Conservation (phyloP, 306 rosid genomes). For the Cicer pinnatifidum region DNA sequence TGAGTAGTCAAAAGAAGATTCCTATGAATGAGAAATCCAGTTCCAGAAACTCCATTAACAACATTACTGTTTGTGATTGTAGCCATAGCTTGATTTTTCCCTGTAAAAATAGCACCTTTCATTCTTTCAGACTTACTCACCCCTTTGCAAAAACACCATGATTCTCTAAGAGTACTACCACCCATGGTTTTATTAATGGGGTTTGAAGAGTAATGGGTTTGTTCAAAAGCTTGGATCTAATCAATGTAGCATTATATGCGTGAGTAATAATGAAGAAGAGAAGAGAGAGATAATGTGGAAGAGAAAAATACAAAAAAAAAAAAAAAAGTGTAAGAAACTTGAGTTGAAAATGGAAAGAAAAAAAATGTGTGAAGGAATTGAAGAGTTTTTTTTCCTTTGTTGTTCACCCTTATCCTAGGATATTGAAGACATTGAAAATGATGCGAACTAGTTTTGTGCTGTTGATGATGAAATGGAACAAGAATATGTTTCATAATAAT, state of each 20-base stretch:
- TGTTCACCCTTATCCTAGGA: not conserved
- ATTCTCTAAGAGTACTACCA: slow-evolving; percentile 70
- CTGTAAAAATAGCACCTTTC: slow-evolving; percentile 76
- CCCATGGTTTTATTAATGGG: slow-evolving; percentile 55
- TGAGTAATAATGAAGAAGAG: slow-evolving; percentile 16
- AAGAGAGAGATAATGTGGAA: not conserved
- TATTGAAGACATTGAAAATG: not conserved
- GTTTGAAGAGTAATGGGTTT: slow-evolving; percentile 35
- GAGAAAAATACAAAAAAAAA: not conserved
- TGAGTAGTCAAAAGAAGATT: slow-evolving; percentile 89
- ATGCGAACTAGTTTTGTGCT: no score
- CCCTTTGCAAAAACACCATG: slow-evolving; percentile 98
- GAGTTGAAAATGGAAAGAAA: not conserved
- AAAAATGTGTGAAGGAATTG: not conserved
- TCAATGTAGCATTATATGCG: slow-evolving; percentile 40
- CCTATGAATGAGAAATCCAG: slow-evolving; percentile 86
- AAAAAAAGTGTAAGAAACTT: not conserved
- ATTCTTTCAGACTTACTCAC: slow-evolving; percentile 83
- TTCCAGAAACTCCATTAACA: slow-evolving; percentile 46
- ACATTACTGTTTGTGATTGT: slow-evolving; percentile 50
- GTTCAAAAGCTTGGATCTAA: slow-evolving; percentile 45
- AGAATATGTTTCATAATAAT: no score
- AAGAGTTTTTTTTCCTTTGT: not conserved
- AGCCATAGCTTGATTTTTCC: slow-evolving; percentile 73
- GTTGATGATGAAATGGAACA: no score